phyloP scores from a whole-genome alignment of 1,284 basidiomycete genomes.

The Mycena sp. region DNA sequence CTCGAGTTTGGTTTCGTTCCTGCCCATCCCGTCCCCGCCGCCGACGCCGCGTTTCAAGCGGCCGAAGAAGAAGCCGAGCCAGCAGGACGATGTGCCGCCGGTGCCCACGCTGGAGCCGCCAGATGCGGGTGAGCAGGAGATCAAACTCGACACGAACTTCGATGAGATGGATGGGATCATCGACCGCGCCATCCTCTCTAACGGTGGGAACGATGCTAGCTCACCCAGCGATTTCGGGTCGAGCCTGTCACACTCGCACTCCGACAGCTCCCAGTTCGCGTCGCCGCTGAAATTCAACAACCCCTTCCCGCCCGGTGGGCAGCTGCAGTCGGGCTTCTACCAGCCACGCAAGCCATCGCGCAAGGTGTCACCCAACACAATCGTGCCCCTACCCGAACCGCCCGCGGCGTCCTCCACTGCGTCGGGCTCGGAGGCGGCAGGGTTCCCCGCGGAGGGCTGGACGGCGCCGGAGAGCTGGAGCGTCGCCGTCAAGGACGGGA shows the following conservation, averaged over 20 bases:
- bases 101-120: constrained; percentile 22
- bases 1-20: constrained; percentile 35
- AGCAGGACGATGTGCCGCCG: constrained; percentile 21
- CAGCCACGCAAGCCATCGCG: constrained; percentile 44
- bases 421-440: neutral
- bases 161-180: constrained; percentile 89
- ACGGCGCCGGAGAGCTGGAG: constrained; percentile 29
- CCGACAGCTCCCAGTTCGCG: constrained; percentile 45
- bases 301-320: constrained; percentile 49
- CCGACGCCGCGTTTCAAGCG: constrained; percentile 27
- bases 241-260: constrained; percentile 34
- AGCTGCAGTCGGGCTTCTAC: neutral
- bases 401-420: constrained; percentile 3
- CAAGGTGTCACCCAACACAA: constrained; percentile 62
- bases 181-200: constrained; percentile 49
- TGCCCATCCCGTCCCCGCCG: constrained; percentile 30
- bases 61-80: constrained; percentile 20
- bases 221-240: constrained; percentile 51
- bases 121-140: constrained; percentile 25
- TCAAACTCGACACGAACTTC: constrained; percentile 81
- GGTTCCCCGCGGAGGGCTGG: constrained; percentile 16
- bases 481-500: constrained; percentile 40
- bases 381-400: constrained; percentile 27
- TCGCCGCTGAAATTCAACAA: constrained; percentile 53
- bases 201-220: constrained; percentile 42